Conservation (phyloP, 768 basidiomycete species). For the Kwoniella sp. region DNA sequence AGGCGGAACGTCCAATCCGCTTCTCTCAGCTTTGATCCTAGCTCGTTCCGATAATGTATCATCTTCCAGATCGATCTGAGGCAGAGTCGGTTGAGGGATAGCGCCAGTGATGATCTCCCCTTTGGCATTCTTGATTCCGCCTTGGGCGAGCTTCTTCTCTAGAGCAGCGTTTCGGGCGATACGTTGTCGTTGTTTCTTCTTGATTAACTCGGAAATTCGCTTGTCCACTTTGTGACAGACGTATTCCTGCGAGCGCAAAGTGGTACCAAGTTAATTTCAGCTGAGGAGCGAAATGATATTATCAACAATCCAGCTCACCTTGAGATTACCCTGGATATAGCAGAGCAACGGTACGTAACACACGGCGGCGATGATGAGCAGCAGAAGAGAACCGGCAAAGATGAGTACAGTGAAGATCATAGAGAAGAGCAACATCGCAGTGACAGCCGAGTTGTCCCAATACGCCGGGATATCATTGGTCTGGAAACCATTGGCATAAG, state of each 20-base stretch:
- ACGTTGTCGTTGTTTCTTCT: slow-evolving; percentile 83
- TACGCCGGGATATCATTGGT: slow-evolving; percentile 63
- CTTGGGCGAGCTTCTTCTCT: slow-evolving; percentile 87
- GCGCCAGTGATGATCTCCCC: slow-evolving; percentile 76
- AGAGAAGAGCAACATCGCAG: slow-evolving; percentile 79
- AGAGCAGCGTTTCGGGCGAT: slow-evolving; percentile 74
- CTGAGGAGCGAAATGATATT: neutral
- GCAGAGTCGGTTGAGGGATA: slow-evolving; percentile 90
- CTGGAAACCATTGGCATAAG: slow-evolving; percentile 69
- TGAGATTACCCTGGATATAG: slow-evolving; percentile 95
- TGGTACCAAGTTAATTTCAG: no score
- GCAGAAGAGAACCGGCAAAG: slow-evolving; percentile 77
- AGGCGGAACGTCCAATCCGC: slow-evolving; percentile 5
- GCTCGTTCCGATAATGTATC: slow-evolving; percentile 56
- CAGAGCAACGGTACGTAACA: slow-evolving; percentile 91
- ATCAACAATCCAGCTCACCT: slow-evolving; percentile 64
- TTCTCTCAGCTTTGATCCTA: slow-evolving; percentile 7
- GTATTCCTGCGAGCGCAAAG: slow-evolving; percentile 68
- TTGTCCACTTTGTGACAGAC: slow-evolving; percentile 99
- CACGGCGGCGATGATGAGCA: slow-evolving; percentile 79
- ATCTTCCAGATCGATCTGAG: slow-evolving; percentile 84
- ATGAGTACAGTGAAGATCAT: slow-evolving; percentile 88
- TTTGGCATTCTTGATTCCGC: slow-evolving; percentile 91
- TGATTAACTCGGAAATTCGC: slow-evolving; percentile 93
- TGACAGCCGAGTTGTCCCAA: slow-evolving; percentile 65